Evolutionary conservation across 495 filamentous ascomycete species (phyloP).

Genomic region (Apiosordaria backusii): DNA sequence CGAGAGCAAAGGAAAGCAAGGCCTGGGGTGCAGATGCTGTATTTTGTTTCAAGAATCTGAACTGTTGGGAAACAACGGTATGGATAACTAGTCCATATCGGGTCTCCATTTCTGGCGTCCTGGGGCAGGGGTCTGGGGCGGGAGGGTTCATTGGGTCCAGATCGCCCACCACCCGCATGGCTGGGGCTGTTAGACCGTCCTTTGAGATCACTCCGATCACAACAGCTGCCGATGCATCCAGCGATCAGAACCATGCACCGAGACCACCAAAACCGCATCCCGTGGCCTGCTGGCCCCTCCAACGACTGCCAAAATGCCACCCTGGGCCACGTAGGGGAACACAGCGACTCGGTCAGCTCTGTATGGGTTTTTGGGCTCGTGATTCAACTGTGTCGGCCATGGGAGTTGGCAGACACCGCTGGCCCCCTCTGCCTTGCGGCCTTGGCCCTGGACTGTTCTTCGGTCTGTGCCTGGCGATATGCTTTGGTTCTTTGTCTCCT

Average conservation of each 20-base stretch:
- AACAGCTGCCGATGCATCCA: slow-evolving; percentile 3
- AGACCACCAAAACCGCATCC: neutral
- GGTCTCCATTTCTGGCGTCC: neutral
- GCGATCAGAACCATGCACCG: slow-evolving; percentile 6
- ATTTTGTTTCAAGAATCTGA: neutral
- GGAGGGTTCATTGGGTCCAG: neutral
- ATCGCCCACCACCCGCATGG: slow-evolving; percentile 3
- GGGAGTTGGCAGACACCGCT: neutral
- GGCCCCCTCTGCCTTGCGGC: neutral
- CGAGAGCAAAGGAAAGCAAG: neutral
- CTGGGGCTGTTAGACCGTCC: neutral
- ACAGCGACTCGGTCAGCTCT: neutral
- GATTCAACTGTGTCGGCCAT: neutral
- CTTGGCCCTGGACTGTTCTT: neutral
- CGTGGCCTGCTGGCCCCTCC: neutral
- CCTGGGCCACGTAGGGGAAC: neutral
- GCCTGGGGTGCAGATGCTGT: neutral
- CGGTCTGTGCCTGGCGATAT: slow-evolving; percentile 9
- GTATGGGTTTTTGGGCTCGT: neutral
- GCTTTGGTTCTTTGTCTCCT: neutral
- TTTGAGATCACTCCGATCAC: slow-evolving; percentile 11
- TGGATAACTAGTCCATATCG: neutral
- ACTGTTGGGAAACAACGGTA: neutral
- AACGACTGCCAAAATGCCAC: neutral
- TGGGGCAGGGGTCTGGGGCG: neutral